These are phyloP conservation scores for Xylaria hypoxylon DNA, from an alignment of 2,329 filamentous ascomycete species.

Conservation along the genomic window DNA sequence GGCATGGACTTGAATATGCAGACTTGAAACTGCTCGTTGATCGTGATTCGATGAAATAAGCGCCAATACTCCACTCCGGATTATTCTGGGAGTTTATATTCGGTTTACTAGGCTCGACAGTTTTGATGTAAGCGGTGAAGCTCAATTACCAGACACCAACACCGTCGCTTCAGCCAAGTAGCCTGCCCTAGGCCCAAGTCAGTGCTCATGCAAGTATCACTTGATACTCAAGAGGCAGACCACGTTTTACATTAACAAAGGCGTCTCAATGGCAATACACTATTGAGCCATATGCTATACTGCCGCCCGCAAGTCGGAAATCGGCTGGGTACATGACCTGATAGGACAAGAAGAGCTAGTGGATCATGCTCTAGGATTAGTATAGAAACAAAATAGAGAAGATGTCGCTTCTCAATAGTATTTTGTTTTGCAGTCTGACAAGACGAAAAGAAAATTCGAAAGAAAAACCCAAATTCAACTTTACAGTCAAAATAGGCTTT, in stretches of 20 bases:
- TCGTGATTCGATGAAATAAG: constrained; percentile 12
- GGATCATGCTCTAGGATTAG: constrained; percentile 17
- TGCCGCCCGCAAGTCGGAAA: not conserved
- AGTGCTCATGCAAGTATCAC: not conserved
- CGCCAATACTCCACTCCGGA: constrained; percentile 17
- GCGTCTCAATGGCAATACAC: not conserved
- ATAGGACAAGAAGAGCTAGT: not conserved
- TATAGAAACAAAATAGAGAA: constrained; percentile 5
- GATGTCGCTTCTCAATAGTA: constrained; percentile 13
- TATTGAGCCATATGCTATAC: not conserved
- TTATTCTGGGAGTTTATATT: not conserved
- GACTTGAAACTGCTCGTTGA: constrained; percentile 38
- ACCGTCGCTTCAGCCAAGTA: not conserved
- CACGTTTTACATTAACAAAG: not conserved
- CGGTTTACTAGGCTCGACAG: not conserved
- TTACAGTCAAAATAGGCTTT: not conserved
- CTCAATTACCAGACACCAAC: not conserved
- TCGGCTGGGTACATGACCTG: not conserved
- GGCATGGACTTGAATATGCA: constrained; percentile 51
- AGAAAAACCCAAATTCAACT: constrained; percentile 18
- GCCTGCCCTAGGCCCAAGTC: not conserved
- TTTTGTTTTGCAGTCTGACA: constrained; percentile 11
- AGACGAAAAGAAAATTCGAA: not conserved
- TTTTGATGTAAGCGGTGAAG: not conserved
- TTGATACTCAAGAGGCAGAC: constrained; percentile 14